Evolutionary conservation across 164 flowering plant genomes (phyloP).

Genomic region (Aristolochia fimbriata): DNA sequence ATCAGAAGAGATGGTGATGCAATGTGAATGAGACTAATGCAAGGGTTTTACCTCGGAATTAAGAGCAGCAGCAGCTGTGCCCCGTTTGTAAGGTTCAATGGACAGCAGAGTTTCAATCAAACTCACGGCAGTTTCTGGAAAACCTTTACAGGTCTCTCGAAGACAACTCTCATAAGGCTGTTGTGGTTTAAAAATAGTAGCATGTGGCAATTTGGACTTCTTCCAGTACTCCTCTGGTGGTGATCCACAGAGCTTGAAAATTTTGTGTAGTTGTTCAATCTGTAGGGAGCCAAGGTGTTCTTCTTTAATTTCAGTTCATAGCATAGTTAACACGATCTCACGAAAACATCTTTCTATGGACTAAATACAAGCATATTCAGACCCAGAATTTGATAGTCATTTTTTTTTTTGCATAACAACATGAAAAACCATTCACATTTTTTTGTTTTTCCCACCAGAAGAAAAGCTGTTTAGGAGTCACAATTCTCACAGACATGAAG

Average conservation of each 20-base stretch:
- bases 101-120: slow-evolving; percentile 64
- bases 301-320: neutral
- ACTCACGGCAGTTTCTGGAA: slow-evolving; percentile 40
- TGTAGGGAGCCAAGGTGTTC: slow-evolving; percentile 14
- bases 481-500: too few species aligned
- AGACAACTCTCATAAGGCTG: slow-evolving; percentile 67
- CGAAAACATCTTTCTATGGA: neutral
- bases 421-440: too few species aligned
- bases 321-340: slow-evolving; percentile 1
- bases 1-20: neutral
- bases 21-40: too few species aligned
- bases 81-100: slow-evolving; percentile 68
- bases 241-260: slow-evolving; percentile 92
- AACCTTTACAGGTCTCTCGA: slow-evolving; percentile 44
- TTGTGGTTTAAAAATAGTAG: slow-evolving; percentile 74
- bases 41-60: slow-evolving; percentile 47
- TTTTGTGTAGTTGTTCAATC: slow-evolving; percentile 94
- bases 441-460: too few species aligned
- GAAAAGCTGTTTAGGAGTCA: too few species aligned
- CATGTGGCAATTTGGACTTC: slow-evolving; percentile 69
- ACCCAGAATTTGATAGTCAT: too few species aligned
- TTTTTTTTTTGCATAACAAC: too few species aligned
- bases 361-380: too few species aligned
- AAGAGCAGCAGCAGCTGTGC: slow-evolving; percentile 70
- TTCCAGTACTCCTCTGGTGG: slow-evolving; percentile 86